Conservation (phyloP, 169 alveolate species). For the Plasmodium inui region DNA sequence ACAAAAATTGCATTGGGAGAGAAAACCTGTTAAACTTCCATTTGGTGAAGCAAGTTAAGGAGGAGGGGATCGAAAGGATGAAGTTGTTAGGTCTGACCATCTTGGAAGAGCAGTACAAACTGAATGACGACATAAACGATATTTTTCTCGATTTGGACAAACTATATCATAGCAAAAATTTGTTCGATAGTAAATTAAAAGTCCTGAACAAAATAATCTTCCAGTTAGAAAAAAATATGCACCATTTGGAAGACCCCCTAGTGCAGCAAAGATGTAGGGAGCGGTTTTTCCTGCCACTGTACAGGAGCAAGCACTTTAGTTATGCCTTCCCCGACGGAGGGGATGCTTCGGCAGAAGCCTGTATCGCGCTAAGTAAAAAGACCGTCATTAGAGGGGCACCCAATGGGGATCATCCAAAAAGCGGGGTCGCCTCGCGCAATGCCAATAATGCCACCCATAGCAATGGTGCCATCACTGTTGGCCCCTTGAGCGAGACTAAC, state of each 20-base stretch:
- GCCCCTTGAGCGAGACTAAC: neutral
- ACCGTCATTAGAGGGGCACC: neutral
- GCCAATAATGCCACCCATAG: neutral
- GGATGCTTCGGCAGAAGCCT: neutral
- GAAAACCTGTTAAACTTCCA: constrained; percentile 31
- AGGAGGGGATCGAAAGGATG: constrained; percentile 18
- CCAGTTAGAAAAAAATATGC: constrained; percentile 44
- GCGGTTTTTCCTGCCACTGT: constrained; percentile 44
- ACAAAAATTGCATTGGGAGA: neutral
- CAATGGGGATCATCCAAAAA: neutral
- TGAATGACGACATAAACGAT: constrained; percentile 55
- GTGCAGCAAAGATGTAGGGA: constrained; percentile 29
- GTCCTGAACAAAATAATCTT: constrained; percentile 39
- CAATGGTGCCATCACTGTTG: neutral
- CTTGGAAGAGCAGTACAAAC: constrained; percentile 38
- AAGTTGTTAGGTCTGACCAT: constrained; percentile 19
- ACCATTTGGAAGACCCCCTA: constrained; percentile 26
- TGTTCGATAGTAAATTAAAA: constrained; percentile 33
- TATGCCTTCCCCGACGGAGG: neutral
- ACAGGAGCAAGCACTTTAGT: constrained; percentile 11
- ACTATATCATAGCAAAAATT: constrained; percentile 26
- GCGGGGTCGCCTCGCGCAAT: neutral
- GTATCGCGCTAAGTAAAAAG: neutral
- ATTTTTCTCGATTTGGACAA: constrained; percentile 48
- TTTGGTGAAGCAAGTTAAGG: constrained; percentile 6